A percentile compares a stretch with the other conserved stretches of the same genome.
Evolutionary conservation across 805 yeast genomes (phyloP).

Genomic region (Starmerella roubikii): DNA sequence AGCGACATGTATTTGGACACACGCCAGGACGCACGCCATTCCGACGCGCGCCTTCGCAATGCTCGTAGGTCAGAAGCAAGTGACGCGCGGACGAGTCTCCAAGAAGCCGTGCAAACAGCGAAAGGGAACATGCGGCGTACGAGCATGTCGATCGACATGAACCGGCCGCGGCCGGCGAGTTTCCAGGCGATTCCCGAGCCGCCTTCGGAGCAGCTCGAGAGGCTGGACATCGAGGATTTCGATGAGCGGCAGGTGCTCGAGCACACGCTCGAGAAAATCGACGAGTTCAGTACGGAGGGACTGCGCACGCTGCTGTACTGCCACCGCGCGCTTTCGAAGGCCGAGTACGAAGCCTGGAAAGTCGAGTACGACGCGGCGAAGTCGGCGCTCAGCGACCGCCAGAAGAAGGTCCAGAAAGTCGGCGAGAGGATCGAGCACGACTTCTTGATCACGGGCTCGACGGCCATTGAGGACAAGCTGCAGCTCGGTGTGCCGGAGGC

Average conservation of each 20-base stretch:
- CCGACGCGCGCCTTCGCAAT: not conserved
- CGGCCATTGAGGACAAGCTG: constrained; percentile 92
- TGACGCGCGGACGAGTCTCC: no score
- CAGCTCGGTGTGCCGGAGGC: constrained; percentile 97
- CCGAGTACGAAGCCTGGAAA: constrained; percentile 55
- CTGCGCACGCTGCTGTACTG: constrained; percentile 78
- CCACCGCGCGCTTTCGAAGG: constrained; percentile 51
- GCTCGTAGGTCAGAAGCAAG: no score
- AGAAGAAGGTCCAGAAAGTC: constrained; percentile 47
- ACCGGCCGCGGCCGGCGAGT: no score
- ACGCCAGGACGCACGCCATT: no score
- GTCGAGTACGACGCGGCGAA: constrained; percentile 58
- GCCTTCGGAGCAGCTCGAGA: not conserved
- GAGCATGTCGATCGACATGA: not conserved
- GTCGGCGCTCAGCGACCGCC: constrained; percentile 56
- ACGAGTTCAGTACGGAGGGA: constrained; percentile 91
- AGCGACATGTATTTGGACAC: no score
- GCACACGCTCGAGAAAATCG: constrained; percentile 77
- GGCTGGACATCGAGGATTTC: constrained; percentile 25
- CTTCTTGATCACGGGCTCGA: constrained; percentile 72
- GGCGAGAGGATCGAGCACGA: constrained; percentile 61
- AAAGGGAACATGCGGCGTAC: no score
- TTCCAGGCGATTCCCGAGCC: not conserved
- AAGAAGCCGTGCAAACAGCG: not conserved
- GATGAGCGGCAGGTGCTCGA: constrained; percentile 72